phyloP scores from a whole-genome alignment of 225 moss, liverwort and hornwort genomes.

The Climacium dendroides region DNA sequence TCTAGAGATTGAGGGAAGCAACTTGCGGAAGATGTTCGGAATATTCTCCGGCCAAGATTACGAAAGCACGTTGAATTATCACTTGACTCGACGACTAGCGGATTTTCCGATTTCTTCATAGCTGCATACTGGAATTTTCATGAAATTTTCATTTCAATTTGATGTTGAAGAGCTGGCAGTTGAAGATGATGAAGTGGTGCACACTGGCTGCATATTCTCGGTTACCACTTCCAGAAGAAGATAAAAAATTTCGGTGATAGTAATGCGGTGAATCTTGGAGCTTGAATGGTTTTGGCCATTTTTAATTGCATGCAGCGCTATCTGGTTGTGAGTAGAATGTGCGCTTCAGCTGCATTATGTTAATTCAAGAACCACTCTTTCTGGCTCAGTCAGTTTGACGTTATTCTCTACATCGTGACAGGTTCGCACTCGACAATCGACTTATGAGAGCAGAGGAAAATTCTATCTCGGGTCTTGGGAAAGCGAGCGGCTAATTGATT shows the following conservation, averaged over 20 bases:
- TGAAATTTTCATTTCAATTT: neutral
- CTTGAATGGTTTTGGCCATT: neutral
- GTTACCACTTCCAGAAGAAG: neutral
- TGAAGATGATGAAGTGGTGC: neutral
- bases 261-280: neutral
- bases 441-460: neutral
- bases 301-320: neutral
- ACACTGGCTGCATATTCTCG: neutral
- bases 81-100: neutral
- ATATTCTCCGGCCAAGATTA: neutral
- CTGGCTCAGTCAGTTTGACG: neutral
- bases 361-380: neutral
- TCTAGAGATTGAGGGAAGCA: neutral
- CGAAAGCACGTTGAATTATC: neutral
- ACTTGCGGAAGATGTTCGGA: neutral
- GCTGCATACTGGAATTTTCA: neutral
- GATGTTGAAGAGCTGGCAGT: neutral
- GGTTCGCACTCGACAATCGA: neutral
- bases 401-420: neutral
- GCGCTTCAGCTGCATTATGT: neutral
- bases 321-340: neutral
- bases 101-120: neutral
- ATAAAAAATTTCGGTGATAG: neutral
- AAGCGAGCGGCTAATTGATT: slow-evolving; percentile 3
- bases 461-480: slow-evolving; percentile 2